Conservation (phyloP, 2,329 filamentous ascomycete species). For the Alternaria conjuncta region DNA sequence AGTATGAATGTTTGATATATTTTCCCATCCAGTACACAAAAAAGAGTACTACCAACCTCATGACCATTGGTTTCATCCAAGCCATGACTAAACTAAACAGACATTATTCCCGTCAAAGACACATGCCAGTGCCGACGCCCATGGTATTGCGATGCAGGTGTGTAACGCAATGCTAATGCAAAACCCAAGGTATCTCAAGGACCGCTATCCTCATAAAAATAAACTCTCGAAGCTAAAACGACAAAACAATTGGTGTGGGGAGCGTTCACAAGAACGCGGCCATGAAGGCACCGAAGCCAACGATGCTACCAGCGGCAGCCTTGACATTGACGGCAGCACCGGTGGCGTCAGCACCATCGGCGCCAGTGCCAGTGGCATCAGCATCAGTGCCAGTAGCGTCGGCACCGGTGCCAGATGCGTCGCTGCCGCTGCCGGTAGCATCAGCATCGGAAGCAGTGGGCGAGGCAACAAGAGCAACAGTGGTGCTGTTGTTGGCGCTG, state of each 20-base stretch:
- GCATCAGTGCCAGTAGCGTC: slow-evolving; percentile 22
- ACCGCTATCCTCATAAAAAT: slow-evolving; percentile 22
- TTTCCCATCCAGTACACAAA: slow-evolving; percentile 15
- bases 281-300: slow-evolving; percentile 46
- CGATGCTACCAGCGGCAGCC: slow-evolving; percentile 31
- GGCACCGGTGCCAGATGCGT: slow-evolving; percentile 13
- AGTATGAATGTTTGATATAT: slow-evolving; percentile 16
- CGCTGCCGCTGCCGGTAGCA: slow-evolving; percentile 15
- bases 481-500: slow-evolving; percentile 46
- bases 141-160: slow-evolving; percentile 18
- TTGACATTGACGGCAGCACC: slow-evolving; percentile 39
- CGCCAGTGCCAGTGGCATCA: slow-evolving; percentile 21
- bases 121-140: slow-evolving; percentile 31
- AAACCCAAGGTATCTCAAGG: slow-evolving; percentile 42
- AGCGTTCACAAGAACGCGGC: slow-evolving; percentile 47
- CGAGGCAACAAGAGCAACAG: slow-evolving; percentile 26
- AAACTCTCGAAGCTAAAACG: neutral
- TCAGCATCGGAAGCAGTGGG: slow-evolving; percentile 14
- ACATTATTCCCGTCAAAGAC: slow-evolving; percentile 18
- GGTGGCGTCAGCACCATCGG: slow-evolving; percentile 13
- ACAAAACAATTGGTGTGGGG: neutral
- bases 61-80: slow-evolving; percentile 9
- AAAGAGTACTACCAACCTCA: neutral
- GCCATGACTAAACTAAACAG: slow-evolving; percentile 10
- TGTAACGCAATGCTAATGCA: slow-evolving; percentile 24